Evolutionary conservation across 306 rosid species (phyloP), one percentile per base, ranked within the genome.

Genomic region (Nissolia schottii): DNA sequence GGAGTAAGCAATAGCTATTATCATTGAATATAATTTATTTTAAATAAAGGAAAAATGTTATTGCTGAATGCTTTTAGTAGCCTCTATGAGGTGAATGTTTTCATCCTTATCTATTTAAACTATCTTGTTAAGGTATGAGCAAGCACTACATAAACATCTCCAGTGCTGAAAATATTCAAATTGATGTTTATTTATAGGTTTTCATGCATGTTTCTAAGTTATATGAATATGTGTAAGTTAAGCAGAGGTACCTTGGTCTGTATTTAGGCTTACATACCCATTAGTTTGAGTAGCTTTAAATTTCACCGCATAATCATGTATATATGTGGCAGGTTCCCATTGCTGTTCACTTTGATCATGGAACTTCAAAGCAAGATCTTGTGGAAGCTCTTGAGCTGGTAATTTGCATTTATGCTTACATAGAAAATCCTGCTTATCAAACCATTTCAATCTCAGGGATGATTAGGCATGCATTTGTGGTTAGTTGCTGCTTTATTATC

Each of bases 301-400:
- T 40, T 67, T 83, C 49, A 66, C 74, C 74, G 77, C 31, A 48
- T 73, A 62, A 74, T 46, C 29, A 8, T 57, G 67, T 63, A 22
- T 24, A 46, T 43, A 43, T 79, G 43, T 37, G 29, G 77, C 87
- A 93, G 98, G 98, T 93, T 66, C 98, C 98, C 48, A 77, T 93
- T 20, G 51, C 89, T 40, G 96, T 93, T 64, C 98, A 93, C 84
- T 90, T 90, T 75, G 98, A 93, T 82, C 98, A 93, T 51, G 98
- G 98, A 86, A 87, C 93, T 74, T 89, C 89, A 55, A 89, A 78
- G 84, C 85, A 81, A 76, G 94, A 93, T 65, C 89, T 90, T 23
- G 87, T 90, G 71, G 92, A 91, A 83, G 98, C 94, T 70, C 75
- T 91, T 78, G 98, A 93, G 78, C 82, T 84, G 90, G 98, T 88